phyloP scores from a whole-genome alignment of 768 basidiomycete genomes.

The Pulveroboletus sp. region DNA sequence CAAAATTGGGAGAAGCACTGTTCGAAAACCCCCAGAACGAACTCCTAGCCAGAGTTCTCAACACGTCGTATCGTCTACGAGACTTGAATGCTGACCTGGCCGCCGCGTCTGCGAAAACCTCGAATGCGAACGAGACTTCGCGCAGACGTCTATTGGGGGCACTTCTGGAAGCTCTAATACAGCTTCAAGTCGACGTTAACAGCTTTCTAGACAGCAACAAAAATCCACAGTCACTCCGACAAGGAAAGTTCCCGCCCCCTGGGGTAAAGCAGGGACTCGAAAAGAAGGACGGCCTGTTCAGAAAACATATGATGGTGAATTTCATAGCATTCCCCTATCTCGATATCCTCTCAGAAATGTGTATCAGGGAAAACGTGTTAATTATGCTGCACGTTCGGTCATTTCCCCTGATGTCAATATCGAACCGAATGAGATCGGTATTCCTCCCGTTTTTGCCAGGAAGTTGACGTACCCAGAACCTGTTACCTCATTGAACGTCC shows the following conservation, averaged over 20 bases:
- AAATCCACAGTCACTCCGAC: slow-evolving; percentile 81
- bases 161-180: slow-evolving; percentile 79
- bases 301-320: slow-evolving; percentile 98
- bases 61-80: slow-evolving; percentile 75
- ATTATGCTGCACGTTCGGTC: slow-evolving; percentile 99
- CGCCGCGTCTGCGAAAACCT: slow-evolving; percentile 57
- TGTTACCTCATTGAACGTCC: slow-evolving; percentile 88
- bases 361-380: slow-evolving; percentile 95
- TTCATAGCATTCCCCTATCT: neutral
- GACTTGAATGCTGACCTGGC: slow-evolving; percentile 70
- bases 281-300: slow-evolving; percentile 98
- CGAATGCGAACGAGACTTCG: slow-evolving; percentile 47
- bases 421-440: slow-evolving; percentile 97
- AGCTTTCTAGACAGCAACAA: slow-evolving; percentile 97
- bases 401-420: slow-evolving; percentile 99
- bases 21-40: slow-evolving; percentile 98
- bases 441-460: slow-evolving; percentile 95
- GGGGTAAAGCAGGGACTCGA: slow-evolving; percentile 97
- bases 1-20: slow-evolving; percentile 85
- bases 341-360: neutral
- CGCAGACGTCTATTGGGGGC: slow-evolving; percentile 58
- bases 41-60: slow-evolving; percentile 75
- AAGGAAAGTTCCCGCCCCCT: slow-evolving; percentile 86
- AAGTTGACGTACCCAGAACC: slow-evolving; percentile 98
- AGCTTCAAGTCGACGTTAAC: slow-evolving; percentile 93